Evolutionary conservation across 805 yeast genomes (phyloP).

Genomic region (Metschnikowia colocasiae): DNA sequence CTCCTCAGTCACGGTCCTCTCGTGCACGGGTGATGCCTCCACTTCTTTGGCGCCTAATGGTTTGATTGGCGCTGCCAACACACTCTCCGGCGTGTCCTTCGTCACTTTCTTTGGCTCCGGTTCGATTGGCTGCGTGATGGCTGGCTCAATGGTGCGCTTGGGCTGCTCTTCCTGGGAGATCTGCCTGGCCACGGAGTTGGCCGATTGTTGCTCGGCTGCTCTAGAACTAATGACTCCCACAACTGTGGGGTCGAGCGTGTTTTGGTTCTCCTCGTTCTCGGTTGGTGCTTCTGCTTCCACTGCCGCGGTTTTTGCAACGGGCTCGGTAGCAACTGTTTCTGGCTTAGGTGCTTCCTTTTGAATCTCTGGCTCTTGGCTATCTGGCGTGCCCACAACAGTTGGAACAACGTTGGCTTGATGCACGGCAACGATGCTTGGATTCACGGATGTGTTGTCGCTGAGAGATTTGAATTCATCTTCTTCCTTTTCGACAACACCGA

Average conservation of each 20-base stretch:
- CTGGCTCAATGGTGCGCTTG: constrained; percentile 11
- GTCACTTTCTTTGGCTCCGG: constrained; percentile 6
- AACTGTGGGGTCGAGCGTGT: constrained; percentile 18
- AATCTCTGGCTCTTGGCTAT: constrained; percentile 4
- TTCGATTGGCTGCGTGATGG: constrained; percentile 13
- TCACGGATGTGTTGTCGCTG: background rate
- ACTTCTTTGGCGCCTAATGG: constrained; percentile 16
- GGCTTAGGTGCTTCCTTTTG: background rate
- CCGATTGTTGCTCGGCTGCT: constrained; percentile 9
- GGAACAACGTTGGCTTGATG: constrained; percentile 9
- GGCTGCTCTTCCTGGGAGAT: constrained; percentile 7
- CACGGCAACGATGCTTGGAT: constrained; percentile 6
- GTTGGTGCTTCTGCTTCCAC: background rate
- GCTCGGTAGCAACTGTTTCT: background rate
- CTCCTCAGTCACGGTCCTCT: constrained; percentile 28
- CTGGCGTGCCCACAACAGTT: constrained; percentile 6
- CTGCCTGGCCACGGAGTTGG: constrained; percentile 8
- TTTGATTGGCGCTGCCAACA: constrained; percentile 15
- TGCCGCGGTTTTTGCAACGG: constrained; percentile 1
- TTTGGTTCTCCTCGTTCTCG: constrained; percentile 4
- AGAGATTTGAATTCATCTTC: background rate
- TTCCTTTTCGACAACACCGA: background rate
- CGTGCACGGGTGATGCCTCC: constrained; percentile 18
- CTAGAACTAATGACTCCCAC: constrained; percentile 16
- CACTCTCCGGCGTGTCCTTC: constrained; percentile 1